Evolutionary conservation across 306 rosid species (phyloP).

Genomic region (Boehmeria nivea): DNA sequence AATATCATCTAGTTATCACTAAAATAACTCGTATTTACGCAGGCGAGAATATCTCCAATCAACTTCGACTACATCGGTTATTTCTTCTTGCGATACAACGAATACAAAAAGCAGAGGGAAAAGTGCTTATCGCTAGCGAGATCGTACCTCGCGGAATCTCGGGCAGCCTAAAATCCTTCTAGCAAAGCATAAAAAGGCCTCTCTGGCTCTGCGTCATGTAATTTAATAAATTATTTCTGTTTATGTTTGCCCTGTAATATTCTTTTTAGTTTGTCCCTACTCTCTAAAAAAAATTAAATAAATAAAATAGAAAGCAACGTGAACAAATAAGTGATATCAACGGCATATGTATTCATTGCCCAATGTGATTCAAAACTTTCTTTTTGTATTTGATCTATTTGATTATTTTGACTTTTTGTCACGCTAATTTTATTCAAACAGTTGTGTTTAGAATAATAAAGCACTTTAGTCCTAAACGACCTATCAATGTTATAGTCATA

Average conservation of each 20-base stretch:
- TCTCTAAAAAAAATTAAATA: constrained; percentile 7
- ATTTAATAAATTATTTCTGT: constrained; percentile 6
- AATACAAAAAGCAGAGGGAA: constrained; percentile 66
- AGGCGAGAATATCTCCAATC: constrained; percentile 82
- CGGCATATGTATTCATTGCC: neutral
- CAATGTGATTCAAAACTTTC: too few relatives aligned
- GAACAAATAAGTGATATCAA: neutral
- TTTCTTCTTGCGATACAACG: constrained; percentile 74
- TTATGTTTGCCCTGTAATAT: constrained; percentile 20
- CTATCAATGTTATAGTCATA: too few relatives aligned
- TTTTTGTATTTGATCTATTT: too few relatives aligned
- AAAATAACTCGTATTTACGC: constrained; percentile 10
- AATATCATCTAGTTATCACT: neutral
- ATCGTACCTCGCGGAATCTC: constrained; percentile 41
- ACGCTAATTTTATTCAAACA: too few relatives aligned
- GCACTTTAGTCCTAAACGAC: too few relatives aligned
- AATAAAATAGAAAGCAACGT: neutral
- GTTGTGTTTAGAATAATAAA: too few relatives aligned
- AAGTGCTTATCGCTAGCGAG: constrained; percentile 33
- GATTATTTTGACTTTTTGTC: too few relatives aligned
- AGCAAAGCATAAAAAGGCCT: constrained; percentile 1
- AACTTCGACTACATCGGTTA: constrained; percentile 70
- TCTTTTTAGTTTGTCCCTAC: constrained; percentile 21
- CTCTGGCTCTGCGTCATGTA: constrained; percentile 16
- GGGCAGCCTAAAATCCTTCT: constrained; percentile 8